Evolutionary conservation across 208 protist genomes (phyloP), one percentile per base, ranked within the genome.

Genomic region (Crithidia fasciculata): DNA sequence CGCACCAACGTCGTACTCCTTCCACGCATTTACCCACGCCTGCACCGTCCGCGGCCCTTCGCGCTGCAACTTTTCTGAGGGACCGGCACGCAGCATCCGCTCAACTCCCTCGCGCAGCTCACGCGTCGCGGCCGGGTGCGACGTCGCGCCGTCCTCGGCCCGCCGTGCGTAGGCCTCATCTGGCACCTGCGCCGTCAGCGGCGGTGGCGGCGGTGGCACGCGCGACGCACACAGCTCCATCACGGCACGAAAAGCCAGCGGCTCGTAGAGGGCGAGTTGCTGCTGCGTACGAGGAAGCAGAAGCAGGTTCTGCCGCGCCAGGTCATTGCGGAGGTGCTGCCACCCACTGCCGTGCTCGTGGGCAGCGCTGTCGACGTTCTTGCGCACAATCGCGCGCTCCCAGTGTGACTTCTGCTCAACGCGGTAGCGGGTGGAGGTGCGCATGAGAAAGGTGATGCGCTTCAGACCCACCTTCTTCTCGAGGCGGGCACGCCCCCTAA

Each of bases 361-460:
- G 18, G 92, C 92, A 10, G 92, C 92, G 68, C 87, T 93, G 74
- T 96, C 90, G 2, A 96, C 81, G 70, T 95, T 95, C 72, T 95
- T 95, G 50, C 92, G 83, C 67, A 93, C 88, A 70, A 96, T 87
- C 9, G 92, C 84, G 28, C 89, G 87, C 61, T 91, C 80, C 88
- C 89, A 96, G 81, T 86, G 85, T 7, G 86, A 74, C 71, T 91
- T 83, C 76, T 92, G 82, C 78, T 96, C 92, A 8, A 96, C 90
- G 53, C 92, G 92, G 72, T 96, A 96, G 28, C 88, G 87, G 4
- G 92, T 96, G 52, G 95, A 89, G 9, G 92, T 95, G 67, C 92
- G 92, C 89, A 96, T 90, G 37, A 96, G 75, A 55, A 96, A 96
- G 66, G 90, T 90, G 10, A 94, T 78, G 9, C 88, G 89, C 75